These are phyloP conservation scores for Gynandropsis gynandra DNA, from an alignment of 345 rosid species.

Conservation along the genomic window DNA sequence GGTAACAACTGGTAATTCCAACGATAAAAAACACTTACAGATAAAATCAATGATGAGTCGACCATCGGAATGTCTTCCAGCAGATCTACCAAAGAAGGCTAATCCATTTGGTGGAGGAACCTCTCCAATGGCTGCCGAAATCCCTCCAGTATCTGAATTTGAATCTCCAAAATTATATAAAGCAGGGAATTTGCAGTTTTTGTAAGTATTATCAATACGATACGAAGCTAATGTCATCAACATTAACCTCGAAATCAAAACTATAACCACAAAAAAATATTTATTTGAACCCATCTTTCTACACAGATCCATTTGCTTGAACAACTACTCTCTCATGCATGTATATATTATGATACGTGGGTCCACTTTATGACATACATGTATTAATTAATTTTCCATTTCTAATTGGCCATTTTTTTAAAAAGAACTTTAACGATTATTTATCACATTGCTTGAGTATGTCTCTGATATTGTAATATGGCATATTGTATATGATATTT, in stretches of 20 bases:
- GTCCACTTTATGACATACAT: slow-evolving; percentile 12
- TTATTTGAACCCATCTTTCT: slow-evolving; percentile 23
- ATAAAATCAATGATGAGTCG: slow-evolving; percentile 64
- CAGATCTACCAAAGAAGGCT: slow-evolving; percentile 62
- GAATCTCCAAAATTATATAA: slow-evolving; percentile 74
- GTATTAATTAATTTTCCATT: too few relatives aligned
- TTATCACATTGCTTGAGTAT: too few relatives aligned
- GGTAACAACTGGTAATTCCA: not conserved
- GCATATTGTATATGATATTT: too few relatives aligned
- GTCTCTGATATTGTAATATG: too few relatives aligned
- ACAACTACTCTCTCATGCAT: slow-evolving; percentile 9
- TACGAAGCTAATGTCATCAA: not conserved
- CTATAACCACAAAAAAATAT: slow-evolving; percentile 10
- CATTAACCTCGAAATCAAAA: slow-evolving; percentile 17
- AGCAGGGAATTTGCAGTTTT: slow-evolving; percentile 33
- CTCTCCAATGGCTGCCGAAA: slow-evolving; percentile 42
- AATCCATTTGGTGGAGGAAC: slow-evolving; percentile 56
- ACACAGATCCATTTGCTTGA: slow-evolving; percentile 9
- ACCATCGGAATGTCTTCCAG: slow-evolving; percentile 62
- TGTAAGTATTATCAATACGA: not conserved
- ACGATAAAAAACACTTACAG: slow-evolving; percentile 29
- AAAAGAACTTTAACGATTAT: too few relatives aligned
- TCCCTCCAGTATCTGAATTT: slow-evolving; percentile 68
- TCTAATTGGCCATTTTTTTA: too few relatives aligned
- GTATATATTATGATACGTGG: slow-evolving; percentile 19